Evolutionary conservation across 495 filamentous ascomycete species (phyloP).

Genomic region (Parathielavia appendiculata): DNA sequence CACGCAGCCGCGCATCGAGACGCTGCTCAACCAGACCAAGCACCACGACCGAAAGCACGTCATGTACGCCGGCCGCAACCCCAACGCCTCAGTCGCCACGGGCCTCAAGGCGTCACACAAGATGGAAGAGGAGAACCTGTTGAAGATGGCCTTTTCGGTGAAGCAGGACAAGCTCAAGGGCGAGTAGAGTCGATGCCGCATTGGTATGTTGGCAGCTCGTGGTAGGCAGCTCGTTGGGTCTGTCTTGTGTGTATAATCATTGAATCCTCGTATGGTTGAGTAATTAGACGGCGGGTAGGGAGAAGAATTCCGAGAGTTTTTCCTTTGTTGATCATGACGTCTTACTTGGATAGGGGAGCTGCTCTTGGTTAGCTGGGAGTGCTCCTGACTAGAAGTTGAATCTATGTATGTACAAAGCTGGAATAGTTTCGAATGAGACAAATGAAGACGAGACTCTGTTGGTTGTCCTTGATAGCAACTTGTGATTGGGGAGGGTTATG

Average conservation of each 20-base stretch:
- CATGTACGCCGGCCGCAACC: constrained; percentile 90
- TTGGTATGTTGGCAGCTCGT: neutral
- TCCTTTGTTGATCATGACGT: constrained; percentile 3
- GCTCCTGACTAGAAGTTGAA: neutral
- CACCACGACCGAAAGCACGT: constrained; percentile 91
- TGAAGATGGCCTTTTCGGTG: constrained; percentile 64
- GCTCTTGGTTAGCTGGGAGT: neutral
- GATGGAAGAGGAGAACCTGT: constrained; percentile 89
- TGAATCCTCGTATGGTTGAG: constrained; percentile 1
- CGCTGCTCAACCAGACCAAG: constrained; percentile 82
- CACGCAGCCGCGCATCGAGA: constrained; percentile 93
- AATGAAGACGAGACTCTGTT: neutral
- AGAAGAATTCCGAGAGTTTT: neutral
- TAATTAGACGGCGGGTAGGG: constrained; percentile 11
- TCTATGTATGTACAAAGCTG: constrained; percentile 1
- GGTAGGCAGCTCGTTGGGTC: neutral
- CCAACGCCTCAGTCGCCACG: constrained; percentile 86
- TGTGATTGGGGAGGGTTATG: no score
- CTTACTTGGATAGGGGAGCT: neutral
- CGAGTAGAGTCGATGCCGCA: constrained; percentile 41
- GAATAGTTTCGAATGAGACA: neutral
- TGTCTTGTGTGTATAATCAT: constrained; percentile 11
- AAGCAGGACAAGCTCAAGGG: constrained; percentile 67
- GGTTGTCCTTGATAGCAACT: no score
- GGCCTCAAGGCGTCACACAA: constrained; percentile 81